phyloP scores from a whole-genome alignment of 305 asterid genomes.

The Salvia sclarea region DNA sequence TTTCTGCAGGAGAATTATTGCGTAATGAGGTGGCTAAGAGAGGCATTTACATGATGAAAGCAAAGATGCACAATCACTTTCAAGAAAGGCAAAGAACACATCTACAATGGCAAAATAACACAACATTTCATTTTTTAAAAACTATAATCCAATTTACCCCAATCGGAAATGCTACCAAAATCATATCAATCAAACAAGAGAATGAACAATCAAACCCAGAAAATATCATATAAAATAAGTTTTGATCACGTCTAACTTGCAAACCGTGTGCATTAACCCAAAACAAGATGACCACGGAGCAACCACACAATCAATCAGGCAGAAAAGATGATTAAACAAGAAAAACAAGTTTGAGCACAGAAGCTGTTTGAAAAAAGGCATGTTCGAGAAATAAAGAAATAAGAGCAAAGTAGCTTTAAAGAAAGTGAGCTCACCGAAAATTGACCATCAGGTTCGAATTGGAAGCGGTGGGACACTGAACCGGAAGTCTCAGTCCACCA shows the following conservation, averaged over 20 bases:
- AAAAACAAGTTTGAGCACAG: constrained; percentile 10
- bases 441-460: constrained; percentile 75
- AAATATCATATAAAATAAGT: not conserved
- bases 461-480: constrained; percentile 66
- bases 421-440: constrained; percentile 52
- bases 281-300: not conserved
- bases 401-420: constrained; percentile 17
- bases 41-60: not conserved
- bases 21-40: not conserved
- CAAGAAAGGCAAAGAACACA: not conserved
- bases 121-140: not conserved
- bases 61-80: not conserved
- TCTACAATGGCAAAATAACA: not conserved
- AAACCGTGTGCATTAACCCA: not conserved
- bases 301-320: constrained; percentile 6
- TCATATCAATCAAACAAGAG: constrained; percentile 2
- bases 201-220: not conserved
- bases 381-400: constrained; percentile 4
- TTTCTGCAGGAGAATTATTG: not conserved
- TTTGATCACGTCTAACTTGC: too few species aligned
- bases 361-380: constrained; percentile 36
- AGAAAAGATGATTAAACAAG: constrained; percentile 1
- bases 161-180: not conserved
- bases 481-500: constrained; percentile 83
- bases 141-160: not conserved